Percentiles rank a stretch among this genome's conserved stretches.
Evolutionary conservation across 2,329 filamentous ascomycete genomes (phyloP).

Genomic region (Stemphylium beticola): DNA sequence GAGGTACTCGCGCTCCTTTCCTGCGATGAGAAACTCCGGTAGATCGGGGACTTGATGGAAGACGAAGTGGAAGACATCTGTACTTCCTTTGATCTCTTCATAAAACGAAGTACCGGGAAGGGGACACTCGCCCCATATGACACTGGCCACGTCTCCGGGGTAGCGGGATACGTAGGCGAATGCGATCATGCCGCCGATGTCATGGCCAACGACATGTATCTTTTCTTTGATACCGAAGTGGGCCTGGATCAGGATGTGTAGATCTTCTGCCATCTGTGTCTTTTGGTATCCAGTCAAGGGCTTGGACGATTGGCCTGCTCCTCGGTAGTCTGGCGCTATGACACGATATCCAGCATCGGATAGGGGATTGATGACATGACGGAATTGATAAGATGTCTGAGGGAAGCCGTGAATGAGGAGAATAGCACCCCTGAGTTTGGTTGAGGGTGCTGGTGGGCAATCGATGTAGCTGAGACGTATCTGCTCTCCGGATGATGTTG

Average conservation of each 20-base stretch:
- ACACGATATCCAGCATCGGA: slow-evolving; percentile 49
- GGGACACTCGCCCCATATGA: slow-evolving; percentile 5
- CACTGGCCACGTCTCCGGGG: slow-evolving; percentile 46
- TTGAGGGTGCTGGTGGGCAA: not conserved
- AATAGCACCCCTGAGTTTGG: slow-evolving; percentile 20
- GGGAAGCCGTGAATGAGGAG: slow-evolving; percentile 58
- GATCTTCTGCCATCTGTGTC: slow-evolving; percentile 49
- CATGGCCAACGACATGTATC: slow-evolving; percentile 55
- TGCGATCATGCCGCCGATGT: slow-evolving; percentile 58
- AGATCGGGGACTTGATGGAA: slow-evolving; percentile 15
- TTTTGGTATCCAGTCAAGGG: slow-evolving; percentile 50
- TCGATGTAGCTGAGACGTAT: not conserved
- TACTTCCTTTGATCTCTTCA: not conserved
- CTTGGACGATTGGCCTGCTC: slow-evolving; percentile 49
- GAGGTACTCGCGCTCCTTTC: slow-evolving; percentile 15
- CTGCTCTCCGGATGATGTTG: not conserved
- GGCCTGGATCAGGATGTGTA: slow-evolving; percentile 39
- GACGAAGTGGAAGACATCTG: not conserved
- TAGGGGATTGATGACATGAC: slow-evolving; percentile 37
- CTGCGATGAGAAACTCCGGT: slow-evolving; percentile 15
- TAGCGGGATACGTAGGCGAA: slow-evolving; percentile 51
- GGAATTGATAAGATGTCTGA: slow-evolving; percentile 54
- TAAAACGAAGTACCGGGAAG: slow-evolving; percentile 4
- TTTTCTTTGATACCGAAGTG: slow-evolving; percentile 46
- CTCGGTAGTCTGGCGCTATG: slow-evolving; percentile 52